Base-by-base conservation (phyloP, 306 rosid genomes). In the Lathyrus aphaca region DNA sequence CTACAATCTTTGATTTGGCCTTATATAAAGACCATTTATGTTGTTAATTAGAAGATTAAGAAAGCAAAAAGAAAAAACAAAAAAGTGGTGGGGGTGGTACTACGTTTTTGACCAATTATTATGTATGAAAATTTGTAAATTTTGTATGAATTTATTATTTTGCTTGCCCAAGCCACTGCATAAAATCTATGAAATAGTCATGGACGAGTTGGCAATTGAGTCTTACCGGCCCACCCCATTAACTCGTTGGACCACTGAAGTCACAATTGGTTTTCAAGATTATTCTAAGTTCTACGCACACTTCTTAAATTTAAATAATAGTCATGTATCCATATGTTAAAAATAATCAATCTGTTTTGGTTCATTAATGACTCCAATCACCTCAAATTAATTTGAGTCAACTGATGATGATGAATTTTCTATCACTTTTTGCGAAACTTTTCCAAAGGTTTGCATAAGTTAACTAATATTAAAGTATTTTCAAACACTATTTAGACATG, bases 181-280 rank as follows among this genome's bases (percentile, higher is more conserved):
- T 15, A 10, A 37, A 4, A 6, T 9, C 0, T 32, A 35, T 35
- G 39, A 3, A 37, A 64, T 8, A 17, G 39, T 55, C 48, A 65
- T 39, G 14, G 58, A 64, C 13, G 39, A 74, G 29, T 54, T 54
- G 48, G 40, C 27, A 12, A 11, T 12, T 29, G 29, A 53, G 6
- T 27, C 62, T 27, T 57, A 57, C 29, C 10, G 1, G 48, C 48
- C 55, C 69, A 57, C 63, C 19, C 50, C 19, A 18, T 15, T 56
- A n/a, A 10, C 30, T 21, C 35, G 15, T 43, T 30, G 68, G 73
- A 66, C 65, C 51, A 56, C 39, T n/a, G 14, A 66, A 68, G 44
- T 55, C 63, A 66, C 48, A 63, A 46, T 46, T 46, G 68, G 37
- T 58, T 35, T 25, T 42, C 39, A 8, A 11, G 6, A 14, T 57